These are phyloP conservation scores for Aspergillus spinulosporus DNA, from an alignment of 2,329 filamentous ascomycete species.

Conservation along the genomic window DNA sequence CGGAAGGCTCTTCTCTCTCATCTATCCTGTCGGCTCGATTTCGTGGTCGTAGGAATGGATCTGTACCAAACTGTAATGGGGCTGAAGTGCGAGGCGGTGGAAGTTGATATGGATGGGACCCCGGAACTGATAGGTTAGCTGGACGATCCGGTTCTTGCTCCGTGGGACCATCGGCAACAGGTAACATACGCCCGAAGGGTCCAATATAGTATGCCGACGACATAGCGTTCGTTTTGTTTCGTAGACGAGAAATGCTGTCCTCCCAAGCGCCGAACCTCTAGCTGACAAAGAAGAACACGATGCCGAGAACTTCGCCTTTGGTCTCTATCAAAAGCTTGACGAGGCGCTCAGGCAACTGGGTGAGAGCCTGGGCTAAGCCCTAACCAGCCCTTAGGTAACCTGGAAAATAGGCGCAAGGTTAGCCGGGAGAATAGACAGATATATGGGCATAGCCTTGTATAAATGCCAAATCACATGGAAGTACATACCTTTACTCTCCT, in stretches of 20 bases:
- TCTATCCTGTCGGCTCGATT: constrained; percentile 28
- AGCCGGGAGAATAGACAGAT: neutral
- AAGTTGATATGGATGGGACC: constrained; percentile 41
- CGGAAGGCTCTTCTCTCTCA: constrained; percentile 16
- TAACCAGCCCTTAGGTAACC: neutral
- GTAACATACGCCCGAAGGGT: constrained; percentile 44
- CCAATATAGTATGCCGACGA: constrained; percentile 39
- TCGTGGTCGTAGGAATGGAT: constrained; percentile 32
- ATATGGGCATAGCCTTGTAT: neutral
- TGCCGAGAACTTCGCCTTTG: neutral
- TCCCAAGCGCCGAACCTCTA: neutral
- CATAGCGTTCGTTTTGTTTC: constrained; percentile 26
- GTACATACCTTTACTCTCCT: neutral
- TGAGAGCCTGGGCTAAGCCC: neutral
- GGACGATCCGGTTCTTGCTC: constrained; percentile 29
- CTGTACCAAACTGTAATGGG: constrained; percentile 39
- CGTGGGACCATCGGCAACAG: constrained; percentile 28
- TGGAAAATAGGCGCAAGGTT: neutral
- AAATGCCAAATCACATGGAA: neutral
- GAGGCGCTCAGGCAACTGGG: neutral
- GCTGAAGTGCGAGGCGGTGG: constrained; percentile 39
- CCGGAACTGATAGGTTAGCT: constrained; percentile 36
- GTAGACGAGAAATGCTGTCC: neutral
- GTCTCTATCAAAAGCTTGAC: neutral
- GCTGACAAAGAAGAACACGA: neutral